Evolutionary conservation across 257 asterid genomes (phyloP).

Genomic region (Nicotiana tabacum): DNA sequence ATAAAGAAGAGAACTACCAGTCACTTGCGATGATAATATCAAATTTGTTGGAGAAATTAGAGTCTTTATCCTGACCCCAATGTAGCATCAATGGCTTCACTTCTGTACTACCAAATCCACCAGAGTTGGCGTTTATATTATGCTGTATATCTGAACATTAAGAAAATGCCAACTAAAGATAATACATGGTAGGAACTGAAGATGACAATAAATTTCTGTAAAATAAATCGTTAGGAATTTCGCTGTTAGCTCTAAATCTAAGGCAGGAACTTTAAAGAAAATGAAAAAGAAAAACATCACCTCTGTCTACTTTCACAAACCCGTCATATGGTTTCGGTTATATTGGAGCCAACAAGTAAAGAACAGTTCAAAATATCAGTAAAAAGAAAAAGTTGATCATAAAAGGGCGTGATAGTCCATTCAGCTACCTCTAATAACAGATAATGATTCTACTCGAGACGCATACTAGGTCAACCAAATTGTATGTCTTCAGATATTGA

Average conservation of each 20-base stretch:
- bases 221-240: not conserved
- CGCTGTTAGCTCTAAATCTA: not conserved
- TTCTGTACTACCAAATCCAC: slow-evolving; percentile 51
- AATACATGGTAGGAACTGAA: not conserved
- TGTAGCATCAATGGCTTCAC: slow-evolving; percentile 74
- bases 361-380: not conserved
- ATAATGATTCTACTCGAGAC: not conserved
- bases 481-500: not conserved
- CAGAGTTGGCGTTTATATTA: slow-evolving; percentile 51
- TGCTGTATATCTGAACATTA: slow-evolving; percentile 68
- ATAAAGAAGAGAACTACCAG: slow-evolving; percentile 48
- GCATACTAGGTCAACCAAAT: not conserved
- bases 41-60: slow-evolving; percentile 41
- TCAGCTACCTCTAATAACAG: not conserved
- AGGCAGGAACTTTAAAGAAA: not conserved
- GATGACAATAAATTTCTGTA: not conserved
- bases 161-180: slow-evolving; percentile 26
- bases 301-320: not conserved
- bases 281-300: not conserved
- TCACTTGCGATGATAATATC: slow-evolving; percentile 85
- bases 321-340: not conserved
- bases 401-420: not conserved
- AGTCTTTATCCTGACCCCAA: slow-evolving; percentile 49
- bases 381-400: not conserved
- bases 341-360: not conserved